phyloP scores from a whole-genome alignment of 2,329 filamentous ascomycete genomes.

The Graphilbum fragrans region DNA sequence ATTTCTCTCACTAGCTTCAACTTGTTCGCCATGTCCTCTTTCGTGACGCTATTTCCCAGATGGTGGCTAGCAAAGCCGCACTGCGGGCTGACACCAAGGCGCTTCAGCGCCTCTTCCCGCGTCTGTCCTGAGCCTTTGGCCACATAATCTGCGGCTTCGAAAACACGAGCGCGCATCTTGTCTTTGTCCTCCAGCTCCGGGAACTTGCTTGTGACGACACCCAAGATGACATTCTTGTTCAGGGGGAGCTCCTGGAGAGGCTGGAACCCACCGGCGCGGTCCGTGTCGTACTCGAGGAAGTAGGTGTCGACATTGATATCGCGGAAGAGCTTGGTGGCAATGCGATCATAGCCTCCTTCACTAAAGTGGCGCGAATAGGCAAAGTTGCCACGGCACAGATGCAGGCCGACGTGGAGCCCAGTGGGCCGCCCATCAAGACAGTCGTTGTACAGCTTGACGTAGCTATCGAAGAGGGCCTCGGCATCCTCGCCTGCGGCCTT shows the following conservation, averaged over 20 bases:
- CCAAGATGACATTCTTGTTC: constrained; percentile 49
- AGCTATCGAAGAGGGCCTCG: constrained; percentile 55
- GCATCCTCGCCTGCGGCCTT: constrained; percentile 45
- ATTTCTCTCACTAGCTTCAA: constrained; percentile 55
- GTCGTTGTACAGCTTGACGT: constrained; percentile 64
- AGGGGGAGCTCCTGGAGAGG: constrained; percentile 45
- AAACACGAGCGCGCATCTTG: constrained; percentile 40
- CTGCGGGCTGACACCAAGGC: constrained; percentile 57
- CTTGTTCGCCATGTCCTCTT: constrained; percentile 60
- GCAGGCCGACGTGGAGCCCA: constrained; percentile 60
- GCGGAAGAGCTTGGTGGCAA: constrained; percentile 48
- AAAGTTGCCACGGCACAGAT: constrained; percentile 53
- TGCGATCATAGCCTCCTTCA: constrained; percentile 51
- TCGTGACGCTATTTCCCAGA: constrained; percentile 52
- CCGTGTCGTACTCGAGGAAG: constrained; percentile 29
- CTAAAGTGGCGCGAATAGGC: constrained; percentile 51
- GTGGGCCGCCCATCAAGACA: constrained; percentile 47
- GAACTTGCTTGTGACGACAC: constrained; percentile 30
- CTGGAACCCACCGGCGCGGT: constrained; percentile 48
- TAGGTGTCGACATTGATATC: constrained; percentile 48
- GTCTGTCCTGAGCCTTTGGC: constrained; percentile 50
- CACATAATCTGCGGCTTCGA: constrained; percentile 51
- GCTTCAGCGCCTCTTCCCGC: constrained; percentile 50
- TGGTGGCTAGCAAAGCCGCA: constrained; percentile 61
- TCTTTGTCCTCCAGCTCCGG: constrained; percentile 27